Evolutionary conservation across 2,329 filamentous ascomycete species (phyloP), one percentile per base, ranked within the genome.

Genomic region (Diplodia corticola): DNA sequence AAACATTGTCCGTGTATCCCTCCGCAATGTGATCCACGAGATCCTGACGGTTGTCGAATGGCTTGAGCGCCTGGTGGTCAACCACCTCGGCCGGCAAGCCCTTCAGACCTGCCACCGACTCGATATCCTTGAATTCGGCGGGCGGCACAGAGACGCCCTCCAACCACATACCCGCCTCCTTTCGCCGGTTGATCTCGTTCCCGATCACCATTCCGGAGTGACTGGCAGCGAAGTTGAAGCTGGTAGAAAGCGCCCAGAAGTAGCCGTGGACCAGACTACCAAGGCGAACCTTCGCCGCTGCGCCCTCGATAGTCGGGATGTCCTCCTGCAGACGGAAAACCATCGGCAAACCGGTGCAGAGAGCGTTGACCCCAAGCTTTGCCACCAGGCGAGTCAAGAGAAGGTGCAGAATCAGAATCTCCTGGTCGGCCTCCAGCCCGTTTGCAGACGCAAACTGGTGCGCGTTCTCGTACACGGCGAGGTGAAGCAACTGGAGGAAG

Each of bases 191-290:
- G 67, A 97, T 90, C 75, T 97, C 93, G 66, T 86, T 88, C 64
- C 89, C 85, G 37, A 97, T 88, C 7, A 88, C 87, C 63, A 85
- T 84, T 7, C 92, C 93, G 20, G 91, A 84, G 0, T 84, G 81
- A 0, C 90, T 88, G 6, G 83, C 83, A 64, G 93, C 89, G 68
- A 96, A 89, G 53, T 91, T 86, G 69, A 97, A 93, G 65, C 87
- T 89, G 67, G 93, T 89, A 4, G 86, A 88, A 68, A 97, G 75
- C 0, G 87, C 86, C 89, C 91, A 94, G 67, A 97, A 88, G 77
- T 97, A 97, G 9, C 92, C 93, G 73, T 96, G 91, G 60, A 94
- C 91, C 66, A 98, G 81, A 73, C 91, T 93, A 33, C 91, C 92
- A 50, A 96, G 82, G 50, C 91, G 89, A 46, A 96, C 86, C 74